Evolutionary conservation across 2,329 filamentous ascomycete genomes (phyloP).

Genomic region (Claviceps citrina): DNA sequence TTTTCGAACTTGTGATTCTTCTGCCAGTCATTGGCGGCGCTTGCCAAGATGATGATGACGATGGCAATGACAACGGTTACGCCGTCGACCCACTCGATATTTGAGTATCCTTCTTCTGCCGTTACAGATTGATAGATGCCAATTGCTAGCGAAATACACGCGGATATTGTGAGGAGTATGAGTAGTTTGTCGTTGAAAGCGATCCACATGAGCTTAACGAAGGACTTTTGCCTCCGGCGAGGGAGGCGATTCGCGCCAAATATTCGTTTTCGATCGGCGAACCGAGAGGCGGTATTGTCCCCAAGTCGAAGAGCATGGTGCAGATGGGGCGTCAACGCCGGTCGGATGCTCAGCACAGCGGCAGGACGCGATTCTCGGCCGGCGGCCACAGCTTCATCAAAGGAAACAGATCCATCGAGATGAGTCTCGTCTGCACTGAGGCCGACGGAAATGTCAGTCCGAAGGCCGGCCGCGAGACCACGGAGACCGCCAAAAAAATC

Average conservation of each 20-base stretch:
- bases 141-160: slow-evolving; percentile 57
- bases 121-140: slow-evolving; percentile 60
- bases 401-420: slow-evolving; percentile 29
- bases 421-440: slow-evolving; percentile 34
- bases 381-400: slow-evolving; percentile 32
- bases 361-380: slow-evolving; percentile 18
- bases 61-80: slow-evolving; percentile 68
- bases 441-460: slow-evolving; percentile 31
- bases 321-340: slow-evolving; percentile 9
- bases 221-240: slow-evolving; percentile 52
- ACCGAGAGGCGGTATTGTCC: slow-evolving; percentile 14
- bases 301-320: slow-evolving; percentile 17
- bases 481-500: slow-evolving; percentile 36
- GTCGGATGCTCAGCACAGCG: slow-evolving; percentile 7
- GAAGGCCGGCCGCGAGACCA: slow-evolving; percentile 36
- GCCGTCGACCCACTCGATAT: slow-evolving; percentile 69
- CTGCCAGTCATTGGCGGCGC: slow-evolving; percentile 68
- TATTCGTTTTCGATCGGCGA: slow-evolving; percentile 49
- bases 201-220: slow-evolving; percentile 55
- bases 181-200: slow-evolving; percentile 72
- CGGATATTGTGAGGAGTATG: slow-evolving; percentile 55
- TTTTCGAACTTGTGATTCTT: slow-evolving; percentile 71
- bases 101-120: slow-evolving; percentile 31
- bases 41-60: slow-evolving; percentile 58
- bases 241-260: slow-evolving; percentile 45